These are phyloP conservation scores for Fusarium hostae DNA, from an alignment of 2,329 filamentous ascomycete species.

Conservation along the genomic window DNA sequence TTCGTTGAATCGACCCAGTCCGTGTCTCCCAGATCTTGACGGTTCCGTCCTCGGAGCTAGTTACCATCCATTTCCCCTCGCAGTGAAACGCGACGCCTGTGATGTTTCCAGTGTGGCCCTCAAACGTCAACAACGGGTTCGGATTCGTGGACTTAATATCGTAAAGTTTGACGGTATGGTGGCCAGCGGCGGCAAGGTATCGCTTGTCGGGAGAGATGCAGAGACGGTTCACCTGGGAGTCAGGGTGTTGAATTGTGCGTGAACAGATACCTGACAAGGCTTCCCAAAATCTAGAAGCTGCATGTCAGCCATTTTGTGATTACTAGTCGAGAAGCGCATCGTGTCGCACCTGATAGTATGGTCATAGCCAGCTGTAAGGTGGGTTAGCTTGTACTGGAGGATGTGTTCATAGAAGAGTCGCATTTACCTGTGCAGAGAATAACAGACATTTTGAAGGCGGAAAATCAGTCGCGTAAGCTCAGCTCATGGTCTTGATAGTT, in stretches of 20 bases:
- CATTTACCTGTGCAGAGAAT: constrained; percentile 70
- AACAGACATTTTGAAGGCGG: constrained; percentile 62
- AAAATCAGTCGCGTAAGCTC: constrained; percentile 28
- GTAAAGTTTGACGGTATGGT: constrained; percentile 93
- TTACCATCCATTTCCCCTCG: constrained; percentile 99
- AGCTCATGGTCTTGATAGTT: constrained; percentile 42
- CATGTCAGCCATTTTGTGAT: constrained; percentile 26
- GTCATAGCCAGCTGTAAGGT: constrained; percentile 66
- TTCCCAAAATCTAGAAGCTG: constrained; percentile 85
- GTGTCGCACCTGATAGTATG: constrained; percentile 67
- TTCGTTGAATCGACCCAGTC: constrained; percentile 86
- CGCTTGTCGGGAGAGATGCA: constrained; percentile 99
- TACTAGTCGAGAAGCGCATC: constrained; percentile 17
- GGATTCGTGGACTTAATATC: constrained; percentile 99
- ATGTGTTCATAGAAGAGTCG: background rate
- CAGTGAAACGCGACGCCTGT: constrained; percentile 98
- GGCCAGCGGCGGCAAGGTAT: constrained; percentile 83
- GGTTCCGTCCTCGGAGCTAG: constrained; percentile 93
- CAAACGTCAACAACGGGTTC: constrained; percentile 90
- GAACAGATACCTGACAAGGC: constrained; percentile 97
- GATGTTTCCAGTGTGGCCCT: constrained; percentile 95
- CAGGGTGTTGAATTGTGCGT: constrained; percentile 95
- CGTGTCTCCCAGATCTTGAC: constrained; percentile 98
- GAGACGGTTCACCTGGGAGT: constrained; percentile 97
- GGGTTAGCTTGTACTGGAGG: constrained; percentile 34